These are phyloP conservation scores for Yamadazyma buinensis DNA, from an alignment of 1,139 yeast genomes.

Conservation along the genomic window DNA sequence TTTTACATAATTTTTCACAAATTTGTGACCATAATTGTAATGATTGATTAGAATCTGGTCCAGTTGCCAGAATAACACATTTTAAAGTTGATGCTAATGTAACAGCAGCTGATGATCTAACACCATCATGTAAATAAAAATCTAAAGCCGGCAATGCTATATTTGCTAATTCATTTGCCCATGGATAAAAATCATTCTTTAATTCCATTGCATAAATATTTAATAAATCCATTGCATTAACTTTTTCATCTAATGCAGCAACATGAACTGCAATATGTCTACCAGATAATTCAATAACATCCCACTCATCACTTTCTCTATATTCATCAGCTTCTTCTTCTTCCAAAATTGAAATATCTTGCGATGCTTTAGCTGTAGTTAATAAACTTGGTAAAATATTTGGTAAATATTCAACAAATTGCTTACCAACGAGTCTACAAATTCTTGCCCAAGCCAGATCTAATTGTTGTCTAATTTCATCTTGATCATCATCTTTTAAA, in stretches of 20 bases:
- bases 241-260: constrained; percentile 87
- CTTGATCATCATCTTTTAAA: constrained; percentile 53
- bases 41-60: constrained; percentile 53
- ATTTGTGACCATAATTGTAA: constrained; percentile 70
- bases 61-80: constrained; percentile 64
- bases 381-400: constrained; percentile 88
- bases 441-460: constrained; percentile 97
- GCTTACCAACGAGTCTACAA: constrained; percentile 80
- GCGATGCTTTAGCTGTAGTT: constrained; percentile 82
- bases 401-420: constrained; percentile 82
- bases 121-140: constrained; percentile 92
- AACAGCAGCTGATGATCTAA: constrained; percentile 84
- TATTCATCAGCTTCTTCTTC: constrained; percentile 84
- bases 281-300: constrained; percentile 85
- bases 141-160: constrained; percentile 86
- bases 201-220: constrained; percentile 85
- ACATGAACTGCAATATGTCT: constrained; percentile 94
- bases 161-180: constrained; percentile 77
- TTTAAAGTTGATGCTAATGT: constrained; percentile 75
- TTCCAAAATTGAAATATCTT: constrained; percentile 82
- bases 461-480: constrained; percentile 80
- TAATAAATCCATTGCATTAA: constrained; percentile 83
- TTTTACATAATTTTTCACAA: constrained; percentile 63
- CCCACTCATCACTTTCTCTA: constrained; percentile 91
- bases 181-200: constrained; percentile 78